Evolutionary conservation across 2,329 filamentous ascomycete species (phyloP), one percentile per base, ranked within the genome.

Genomic region (Paracoccidioides brasiliensis): DNA sequence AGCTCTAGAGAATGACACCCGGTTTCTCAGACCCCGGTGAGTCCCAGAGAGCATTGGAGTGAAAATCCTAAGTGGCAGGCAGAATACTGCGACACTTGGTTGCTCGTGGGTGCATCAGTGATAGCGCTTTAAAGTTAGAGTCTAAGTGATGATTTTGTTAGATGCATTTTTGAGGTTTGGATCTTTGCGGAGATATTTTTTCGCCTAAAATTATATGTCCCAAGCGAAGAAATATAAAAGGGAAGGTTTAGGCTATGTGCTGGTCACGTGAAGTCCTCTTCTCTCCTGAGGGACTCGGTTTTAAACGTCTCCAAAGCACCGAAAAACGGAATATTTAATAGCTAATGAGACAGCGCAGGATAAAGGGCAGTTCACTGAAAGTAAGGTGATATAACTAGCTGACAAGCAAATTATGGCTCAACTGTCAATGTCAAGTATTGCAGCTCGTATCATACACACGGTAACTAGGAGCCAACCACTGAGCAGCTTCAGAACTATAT

Each of bases 11-110:
- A 64, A 64, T 56, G 70, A 56, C 61, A 64, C 66, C 63, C 66
- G 70, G 64, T 69, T 69, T 66, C 69, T 67, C 59, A 71, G 67
- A 66, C 67, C 69, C 56, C 69, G 66, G 57, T 65, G 66, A 64
- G 70, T 69, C 66, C 69, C 70, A 62, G 71, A 66, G 61, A 74
- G 70, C 73, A 76, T 76, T 62, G 62, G 64, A 35, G 14, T 60
- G 57, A 41, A 52, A 15, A 38, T 5, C 10, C 7, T 9, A 28
- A 28, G 8, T 37, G 49, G 10, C 50, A 54, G 55, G 52, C 44
- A 41, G 22, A 54, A 35, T 28, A 42, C 38, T 41, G 40, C 40
- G n/a, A 35, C n/a, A 40, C 38, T 42, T 44, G 40, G 38, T 50
- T 56, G 46, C 46, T 54, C 51, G 38, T 49, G 32, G 45, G n/a